Evolutionary conservation across 192 early-diverging fungal genomes (phyloP).

Genomic region (Backusella sp.): DNA sequence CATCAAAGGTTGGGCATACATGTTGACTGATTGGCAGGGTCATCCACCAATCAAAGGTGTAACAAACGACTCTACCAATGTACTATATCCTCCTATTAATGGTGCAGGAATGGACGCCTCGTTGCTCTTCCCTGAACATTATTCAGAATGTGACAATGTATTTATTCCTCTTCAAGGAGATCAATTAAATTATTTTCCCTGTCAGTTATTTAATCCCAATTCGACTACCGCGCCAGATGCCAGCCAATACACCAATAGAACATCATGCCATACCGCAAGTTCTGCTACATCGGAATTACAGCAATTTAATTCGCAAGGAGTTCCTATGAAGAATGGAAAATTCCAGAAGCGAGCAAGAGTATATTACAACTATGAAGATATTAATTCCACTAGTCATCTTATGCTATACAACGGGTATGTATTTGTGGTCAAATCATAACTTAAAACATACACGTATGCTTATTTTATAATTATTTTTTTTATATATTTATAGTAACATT

Average conservation of each 20-base stretch:
- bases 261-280: slow-evolving; percentile 51
- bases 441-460: neutral
- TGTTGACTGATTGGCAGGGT: slow-evolving; percentile 41
- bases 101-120: slow-evolving; percentile 71
- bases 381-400: slow-evolving; percentile 48
- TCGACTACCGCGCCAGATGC: slow-evolving; percentile 42
- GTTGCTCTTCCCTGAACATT: slow-evolving; percentile 51
- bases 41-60: slow-evolving; percentile 25
- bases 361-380: slow-evolving; percentile 57
- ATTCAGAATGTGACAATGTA: slow-evolving; percentile 9
- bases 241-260: slow-evolving; percentile 51
- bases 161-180: slow-evolving; percentile 10
- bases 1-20: slow-evolving; percentile 64
- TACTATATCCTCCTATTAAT: slow-evolving; percentile 50
- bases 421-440: neutral
- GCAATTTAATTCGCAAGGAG: slow-evolving; percentile 9
- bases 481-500: slow-evolving; percentile 30
- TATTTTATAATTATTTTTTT: neutral
- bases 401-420: slow-evolving; percentile 58
- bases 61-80: slow-evolving; percentile 38
- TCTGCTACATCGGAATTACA: slow-evolving; percentile 24
- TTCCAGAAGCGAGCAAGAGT: slow-evolving; percentile 36
- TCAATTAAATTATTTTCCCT: slow-evolving; percentile 27
- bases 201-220: slow-evolving; percentile 37
- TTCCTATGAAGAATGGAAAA: slow-evolving; percentile 14